Evolutionary conservation across 345 rosid genomes (phyloP), one percentile per base, ranked within the genome.

Genomic region (Combretum micranthum): DNA sequence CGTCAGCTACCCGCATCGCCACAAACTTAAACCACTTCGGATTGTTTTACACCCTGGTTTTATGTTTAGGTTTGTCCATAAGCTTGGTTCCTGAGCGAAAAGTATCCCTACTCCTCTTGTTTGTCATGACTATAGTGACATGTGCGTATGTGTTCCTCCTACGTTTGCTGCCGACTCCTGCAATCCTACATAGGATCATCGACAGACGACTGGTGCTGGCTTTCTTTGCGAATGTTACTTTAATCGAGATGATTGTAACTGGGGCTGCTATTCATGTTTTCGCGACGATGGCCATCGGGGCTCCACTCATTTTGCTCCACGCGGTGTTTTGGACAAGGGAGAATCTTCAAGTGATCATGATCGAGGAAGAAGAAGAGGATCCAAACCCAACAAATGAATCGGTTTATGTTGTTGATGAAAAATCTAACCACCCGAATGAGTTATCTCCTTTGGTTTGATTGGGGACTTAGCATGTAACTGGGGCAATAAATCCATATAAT

Each of bases 31-130:
- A 15, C 50, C 66, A 44, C 42, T 67, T 72, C 49, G 15, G 53
- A 6, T 18, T 64, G 22, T 48, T 60, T 25, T 72, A 72, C 64
- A 15, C 66, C 7, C 68, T 66, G 6, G 53, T 66, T 17, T 23
- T 66, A 50, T 71, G 75, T 68, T 47, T 58, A 4, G 47, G 69
- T 9, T 53, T 71, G 19, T 62, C 64, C 53, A 71, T 62, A n/a
- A 59, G 57, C 58, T 61, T 71, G 2, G 12, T 71, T 26, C 72
- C 68, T 4, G 0, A 32, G 61, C 68, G 71, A 11, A 62, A 53
- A 45, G 20, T 63, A 42, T 66, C 75, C 15, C 20, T 71, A 45
- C 48, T 71, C 13, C 15, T 22, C 4, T 21, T 66, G 39, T 52
- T 66, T 7, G 57, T 47, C n/a, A 57, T 26, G 59, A 71, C 65